Evolutionary conservation across 768 basidiomycete species (phyloP).

Genomic region (Rhizopogon vesiculosus): DNA sequence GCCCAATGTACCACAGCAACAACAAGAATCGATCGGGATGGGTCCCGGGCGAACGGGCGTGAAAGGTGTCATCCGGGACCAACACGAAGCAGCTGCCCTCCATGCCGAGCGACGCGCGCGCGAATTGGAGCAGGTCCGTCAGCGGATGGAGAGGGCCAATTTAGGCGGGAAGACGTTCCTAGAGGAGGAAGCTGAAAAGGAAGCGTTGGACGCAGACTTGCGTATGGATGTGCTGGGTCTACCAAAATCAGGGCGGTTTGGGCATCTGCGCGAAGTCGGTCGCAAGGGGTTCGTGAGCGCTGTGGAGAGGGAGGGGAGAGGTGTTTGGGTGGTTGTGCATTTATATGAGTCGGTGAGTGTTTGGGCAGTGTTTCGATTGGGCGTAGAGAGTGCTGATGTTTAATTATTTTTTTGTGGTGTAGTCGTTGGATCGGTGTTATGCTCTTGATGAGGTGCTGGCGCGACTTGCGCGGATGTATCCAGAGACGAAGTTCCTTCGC

Average conservation of each 20-base stretch:
- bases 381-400: conserved; percentile 1
- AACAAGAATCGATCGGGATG: conserved; percentile 70
- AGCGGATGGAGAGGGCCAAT: conserved; percentile 58
- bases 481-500: conserved; percentile 77
- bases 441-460: conserved; percentile 62
- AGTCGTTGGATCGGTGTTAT: conserved; percentile 78
- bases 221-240: conserved; percentile 44
- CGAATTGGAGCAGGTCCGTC: conserved; percentile 49
- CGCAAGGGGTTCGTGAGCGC: conserved; percentile 66
- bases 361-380: background rate
- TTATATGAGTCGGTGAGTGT: conserved; percentile 72
- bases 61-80: conserved; percentile 84
- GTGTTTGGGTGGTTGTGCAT: conserved; percentile 81
- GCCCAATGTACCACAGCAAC: conserved; percentile 12
- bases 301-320: conserved; percentile 65
- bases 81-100: conserved; percentile 58
- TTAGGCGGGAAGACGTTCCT: conserved; percentile 68
- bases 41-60: conserved; percentile 84
- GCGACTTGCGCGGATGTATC: conserved; percentile 62
- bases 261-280: conserved; percentile 79
- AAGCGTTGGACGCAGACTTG: conserved; percentile 36
- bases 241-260: conserved; percentile 55
- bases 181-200: conserved; percentile 70
- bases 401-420: background rate
- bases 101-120: conserved; percentile 46